Evolutionary conservation across 108 stramenopile species (phyloP).

Genomic region (Tribonema minus): DNA sequence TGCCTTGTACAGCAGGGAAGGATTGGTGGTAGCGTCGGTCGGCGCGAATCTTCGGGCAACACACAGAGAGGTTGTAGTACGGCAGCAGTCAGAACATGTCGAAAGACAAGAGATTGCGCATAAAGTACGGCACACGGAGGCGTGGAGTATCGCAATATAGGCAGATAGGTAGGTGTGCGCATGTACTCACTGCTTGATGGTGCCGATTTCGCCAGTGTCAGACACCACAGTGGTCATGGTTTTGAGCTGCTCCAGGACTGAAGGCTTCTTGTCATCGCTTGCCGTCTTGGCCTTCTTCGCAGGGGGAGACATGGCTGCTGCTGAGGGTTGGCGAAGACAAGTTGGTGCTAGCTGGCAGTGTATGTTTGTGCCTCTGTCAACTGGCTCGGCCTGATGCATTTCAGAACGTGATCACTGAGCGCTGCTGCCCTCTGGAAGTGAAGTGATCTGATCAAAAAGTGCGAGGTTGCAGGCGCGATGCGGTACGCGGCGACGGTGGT

Average conservation of each 20-base stretch:
- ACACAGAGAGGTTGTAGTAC: background rate
- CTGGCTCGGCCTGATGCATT: no score
- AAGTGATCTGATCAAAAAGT: no score
- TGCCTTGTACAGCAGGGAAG: slow-evolving; percentile 91
- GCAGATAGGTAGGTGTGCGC: no score
- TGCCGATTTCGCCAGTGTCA: slow-evolving; percentile 77
- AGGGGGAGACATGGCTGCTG: background rate
- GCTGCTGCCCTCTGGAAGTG: no score
- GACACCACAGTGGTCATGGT: slow-evolving; percentile 60
- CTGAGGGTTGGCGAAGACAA: no score
- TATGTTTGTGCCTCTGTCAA: no score
- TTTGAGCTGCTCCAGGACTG: slow-evolving; percentile 51
- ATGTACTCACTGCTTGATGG: slow-evolving; percentile 68
- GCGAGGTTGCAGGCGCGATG: no score
- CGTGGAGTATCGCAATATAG: no score
- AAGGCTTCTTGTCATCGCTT: background rate
- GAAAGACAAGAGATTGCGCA: no score
- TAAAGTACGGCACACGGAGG: background rate
- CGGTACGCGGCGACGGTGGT: no score
- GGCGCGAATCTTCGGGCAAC: slow-evolving; percentile 60
- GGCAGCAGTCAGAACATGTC: background rate
- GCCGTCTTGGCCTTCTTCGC: background rate
- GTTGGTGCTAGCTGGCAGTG: no score
- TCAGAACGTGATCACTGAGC: no score
- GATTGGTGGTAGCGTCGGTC: slow-evolving; percentile 97